These are phyloP conservation scores for Ensete ventricosum DNA, from an alignment of 176 grass and related monocot genomes.

Conservation along the genomic window DNA sequence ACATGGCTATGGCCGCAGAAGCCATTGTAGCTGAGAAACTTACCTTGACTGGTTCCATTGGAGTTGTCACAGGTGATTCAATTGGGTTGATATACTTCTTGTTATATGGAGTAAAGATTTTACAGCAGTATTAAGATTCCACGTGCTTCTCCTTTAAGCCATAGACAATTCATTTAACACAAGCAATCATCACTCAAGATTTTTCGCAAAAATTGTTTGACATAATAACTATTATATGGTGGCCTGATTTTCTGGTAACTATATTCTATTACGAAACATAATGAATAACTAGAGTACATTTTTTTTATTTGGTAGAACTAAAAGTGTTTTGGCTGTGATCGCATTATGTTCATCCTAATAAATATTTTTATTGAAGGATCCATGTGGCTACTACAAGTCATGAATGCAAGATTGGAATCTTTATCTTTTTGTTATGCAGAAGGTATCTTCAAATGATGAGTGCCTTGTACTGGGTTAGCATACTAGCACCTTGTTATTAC, in stretches of 20 bases:
- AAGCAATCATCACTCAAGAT: not conserved
- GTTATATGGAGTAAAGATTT: not conserved
- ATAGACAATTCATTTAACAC: not conserved
- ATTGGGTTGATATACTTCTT: constrained; percentile 4
- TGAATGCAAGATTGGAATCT: not conserved
- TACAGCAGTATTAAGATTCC: not conserved
- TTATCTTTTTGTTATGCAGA: no score
- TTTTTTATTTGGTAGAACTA: no score
- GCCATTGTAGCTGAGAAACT: constrained; percentile 95
- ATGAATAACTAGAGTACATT: no score
- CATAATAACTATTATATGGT: not conserved
- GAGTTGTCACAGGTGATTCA: constrained; percentile 76
- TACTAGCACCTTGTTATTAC: no score
- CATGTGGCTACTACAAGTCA: not conserved
- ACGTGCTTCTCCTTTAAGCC: not conserved
- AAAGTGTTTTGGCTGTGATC: not conserved
- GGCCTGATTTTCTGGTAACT: no score
- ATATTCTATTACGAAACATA: no score
- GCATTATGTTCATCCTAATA: not conserved
- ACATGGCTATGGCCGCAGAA: constrained; percentile 93
- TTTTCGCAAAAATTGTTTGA: not conserved
- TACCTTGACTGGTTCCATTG: constrained; percentile 94
- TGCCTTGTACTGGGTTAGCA: no score
- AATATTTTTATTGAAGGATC: not conserved
- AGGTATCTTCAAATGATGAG: no score